Evolutionary conservation across 169 alveolate species (phyloP).

Genomic region (Eimeria sp.): DNA sequence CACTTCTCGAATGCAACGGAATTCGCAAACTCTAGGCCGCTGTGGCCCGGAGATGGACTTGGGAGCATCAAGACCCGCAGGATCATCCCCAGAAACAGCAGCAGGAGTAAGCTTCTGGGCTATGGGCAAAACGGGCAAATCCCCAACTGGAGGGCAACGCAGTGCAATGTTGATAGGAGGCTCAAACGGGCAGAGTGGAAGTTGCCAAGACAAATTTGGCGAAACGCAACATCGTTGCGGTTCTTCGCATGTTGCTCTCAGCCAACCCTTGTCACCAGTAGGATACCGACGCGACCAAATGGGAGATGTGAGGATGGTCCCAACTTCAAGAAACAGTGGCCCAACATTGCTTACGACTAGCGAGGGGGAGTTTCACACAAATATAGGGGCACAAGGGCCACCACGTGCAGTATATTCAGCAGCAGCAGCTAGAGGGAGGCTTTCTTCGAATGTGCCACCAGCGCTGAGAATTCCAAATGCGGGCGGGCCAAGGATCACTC

Average conservation of each 20-base stretch:
- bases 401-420: not conserved
- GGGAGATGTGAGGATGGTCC: not conserved
- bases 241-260: not conserved
- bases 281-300: not conserved
- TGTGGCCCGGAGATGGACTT: not conserved
- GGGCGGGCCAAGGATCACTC: conserved; percentile 19
- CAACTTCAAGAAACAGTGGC: not conserved
- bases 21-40: not conserved
- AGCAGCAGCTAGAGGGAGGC: conserved; percentile 9
- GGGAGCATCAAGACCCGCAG: not conserved
- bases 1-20: not conserved
- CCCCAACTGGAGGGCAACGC: not conserved
- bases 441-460: not conserved
- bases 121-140: not conserved
- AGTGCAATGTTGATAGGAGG: not conserved
- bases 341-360: not conserved
- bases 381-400: conserved; percentile 13
- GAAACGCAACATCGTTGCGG: not conserved
- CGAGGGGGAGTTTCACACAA: too few species aligned
- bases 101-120: not conserved
- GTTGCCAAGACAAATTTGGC: not conserved
- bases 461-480: not conserved
- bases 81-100: not conserved
- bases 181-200: not conserved
- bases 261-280: not conserved